A percentile compares a stretch with the other conserved stretches of the same genome.
Conservation (phyloP, 1,284 basidiomycete genomes). For the Ganoderma resinaceum region DNA sequence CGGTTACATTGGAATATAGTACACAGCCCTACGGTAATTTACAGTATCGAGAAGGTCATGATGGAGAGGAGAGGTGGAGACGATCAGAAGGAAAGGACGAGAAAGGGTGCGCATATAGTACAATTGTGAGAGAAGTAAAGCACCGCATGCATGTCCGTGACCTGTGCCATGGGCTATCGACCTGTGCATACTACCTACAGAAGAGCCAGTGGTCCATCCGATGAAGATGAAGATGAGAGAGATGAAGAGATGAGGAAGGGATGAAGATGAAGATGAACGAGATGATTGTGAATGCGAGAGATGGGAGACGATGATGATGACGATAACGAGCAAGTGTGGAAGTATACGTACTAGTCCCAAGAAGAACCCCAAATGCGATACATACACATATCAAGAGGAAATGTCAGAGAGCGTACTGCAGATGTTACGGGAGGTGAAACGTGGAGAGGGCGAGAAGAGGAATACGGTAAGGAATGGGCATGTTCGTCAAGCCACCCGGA, state of each 20-base stretch:
- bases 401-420: no score
- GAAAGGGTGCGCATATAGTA: constrained; percentile 1
- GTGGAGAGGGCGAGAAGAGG: neutral
- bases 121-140: neutral
- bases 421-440: neutral
- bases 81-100: neutral
- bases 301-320: neutral
- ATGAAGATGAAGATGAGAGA: neutral
- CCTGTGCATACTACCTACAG: neutral
- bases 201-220: neutral
- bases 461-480: neutral
- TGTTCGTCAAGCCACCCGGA: constrained; percentile 4
- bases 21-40: constrained; percentile 1
- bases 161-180: neutral
- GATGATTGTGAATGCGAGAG: no score
- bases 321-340: neutral
- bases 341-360: neutral
- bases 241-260: neutral
- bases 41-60: neutral
- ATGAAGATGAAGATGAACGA: no score
- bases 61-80: neutral
- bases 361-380: constrained; percentile 1
- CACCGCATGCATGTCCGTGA: constrained; percentile 1
- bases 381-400: neutral
- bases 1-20: constrained; percentile 1